phyloP scores from a whole-genome alignment of 495 filamentous ascomycete genomes.

The Penicillium alfredii region DNA sequence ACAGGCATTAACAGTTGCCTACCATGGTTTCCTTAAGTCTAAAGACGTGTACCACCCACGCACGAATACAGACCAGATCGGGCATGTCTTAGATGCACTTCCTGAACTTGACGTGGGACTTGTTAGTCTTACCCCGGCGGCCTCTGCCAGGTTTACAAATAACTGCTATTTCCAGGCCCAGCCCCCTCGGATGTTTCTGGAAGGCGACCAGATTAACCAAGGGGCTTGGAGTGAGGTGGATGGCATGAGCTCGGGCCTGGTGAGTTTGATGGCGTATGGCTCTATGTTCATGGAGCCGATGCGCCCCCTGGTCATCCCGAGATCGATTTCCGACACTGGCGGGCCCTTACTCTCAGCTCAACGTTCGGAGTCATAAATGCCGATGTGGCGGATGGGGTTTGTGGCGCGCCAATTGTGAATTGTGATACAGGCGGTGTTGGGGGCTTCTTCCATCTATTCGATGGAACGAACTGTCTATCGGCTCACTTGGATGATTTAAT shows the following conservation, averaged over 20 bases:
- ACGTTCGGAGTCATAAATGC: conserved; percentile 21
- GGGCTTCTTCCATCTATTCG: conserved; percentile 24
- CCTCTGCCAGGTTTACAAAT: conserved; percentile 18
- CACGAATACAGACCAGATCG: conserved; percentile 14
- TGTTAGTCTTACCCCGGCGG: conserved; percentile 17
- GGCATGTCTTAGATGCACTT: conserved; percentile 13
- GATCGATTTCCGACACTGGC: conserved; percentile 16
- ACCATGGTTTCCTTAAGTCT: conserved; percentile 21
- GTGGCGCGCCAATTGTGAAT: conserved; percentile 25
- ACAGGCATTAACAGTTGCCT: conserved; percentile 9
- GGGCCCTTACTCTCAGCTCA: conserved; percentile 6
- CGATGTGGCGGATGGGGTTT: conserved; percentile 19
- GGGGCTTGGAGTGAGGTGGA: conserved; percentile 16
- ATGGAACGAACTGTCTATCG: conserved; percentile 20
- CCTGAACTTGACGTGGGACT: conserved; percentile 20
- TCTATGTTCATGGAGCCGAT: conserved; percentile 5
- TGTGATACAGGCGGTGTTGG: conserved; percentile 17
- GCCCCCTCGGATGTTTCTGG: conserved; percentile 4
- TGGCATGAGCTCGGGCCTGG: conserved; percentile 17
- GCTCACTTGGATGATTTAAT: conserved; percentile 25
- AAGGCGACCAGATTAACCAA: conserved; percentile 3
- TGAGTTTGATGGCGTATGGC: conserved; percentile 12
- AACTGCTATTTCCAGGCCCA: conserved; percentile 24
- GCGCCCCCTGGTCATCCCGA: conserved; percentile 14
- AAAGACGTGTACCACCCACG: conserved; percentile 19